phyloP scores from a whole-genome alignment of 2,329 filamentous ascomycete genomes.

The Sphaerulina populicola region DNA sequence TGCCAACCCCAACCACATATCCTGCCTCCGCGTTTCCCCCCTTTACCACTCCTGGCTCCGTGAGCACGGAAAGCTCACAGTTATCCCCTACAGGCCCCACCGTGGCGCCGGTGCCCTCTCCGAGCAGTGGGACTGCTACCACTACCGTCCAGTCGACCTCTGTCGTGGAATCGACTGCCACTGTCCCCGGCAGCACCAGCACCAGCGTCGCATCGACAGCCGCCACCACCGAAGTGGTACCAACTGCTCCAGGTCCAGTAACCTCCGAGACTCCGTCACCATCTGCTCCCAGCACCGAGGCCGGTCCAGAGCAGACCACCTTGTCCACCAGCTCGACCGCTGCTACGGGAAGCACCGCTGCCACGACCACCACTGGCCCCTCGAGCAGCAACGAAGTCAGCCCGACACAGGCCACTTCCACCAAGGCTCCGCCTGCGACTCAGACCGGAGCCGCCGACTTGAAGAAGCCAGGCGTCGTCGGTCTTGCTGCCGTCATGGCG shows the following conservation, averaged over 20 bases:
- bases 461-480: conserved; percentile 18
- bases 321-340: conserved; percentile 16
- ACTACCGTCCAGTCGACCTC: conserved; percentile 7
- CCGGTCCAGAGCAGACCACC: conserved; percentile 14
- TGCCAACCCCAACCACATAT: conserved; percentile 6
- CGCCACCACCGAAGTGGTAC: conserved; percentile 8
- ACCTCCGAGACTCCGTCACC: conserved; percentile 6
- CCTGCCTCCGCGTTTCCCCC: conserved; percentile 11
- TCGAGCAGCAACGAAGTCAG: conserved; percentile 15
- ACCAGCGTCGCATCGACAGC: conserved; percentile 11
- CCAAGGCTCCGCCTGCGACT: conserved; percentile 15
- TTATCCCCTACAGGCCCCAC: conserved; percentile 16
- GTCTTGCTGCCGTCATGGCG: conserved; percentile 19
- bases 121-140: conserved; percentile 5
- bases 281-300: conserved; percentile 9
- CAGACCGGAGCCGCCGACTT: conserved; percentile 15
- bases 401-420: conserved; percentile 10
- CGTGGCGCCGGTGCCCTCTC: conserved; percentile 2
- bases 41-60: conserved; percentile 7
- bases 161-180: conserved; percentile 11
- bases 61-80: conserved; percentile 17
- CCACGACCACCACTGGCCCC: conserved; percentile 11
- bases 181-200: not conserved
- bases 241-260: conserved; percentile 10
- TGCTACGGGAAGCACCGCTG: not conserved